Evolutionary conservation across 1,284 basidiomycete genomes (phyloP), one percentile per base, ranked within the genome.

Genomic region (Cutaneotrichosporon sp.): DNA sequence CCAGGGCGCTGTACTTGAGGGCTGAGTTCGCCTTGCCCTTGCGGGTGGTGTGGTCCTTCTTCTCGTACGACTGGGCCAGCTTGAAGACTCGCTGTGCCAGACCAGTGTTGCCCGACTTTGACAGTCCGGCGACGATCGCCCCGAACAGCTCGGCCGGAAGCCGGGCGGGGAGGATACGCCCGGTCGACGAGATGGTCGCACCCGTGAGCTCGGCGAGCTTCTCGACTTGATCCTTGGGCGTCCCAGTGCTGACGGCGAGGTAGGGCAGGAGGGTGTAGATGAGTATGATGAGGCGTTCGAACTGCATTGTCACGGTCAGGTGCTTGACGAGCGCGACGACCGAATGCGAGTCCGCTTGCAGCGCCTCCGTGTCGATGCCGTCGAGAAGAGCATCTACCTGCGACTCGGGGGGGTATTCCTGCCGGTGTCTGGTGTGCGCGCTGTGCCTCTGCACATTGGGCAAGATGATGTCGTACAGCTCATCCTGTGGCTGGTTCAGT

Each of bases 21-120:
- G 4, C 14, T 36, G 20, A 18, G n/a, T n/a, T 70, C 66, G 31
- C n/a, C 5, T 36, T 8, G n/a, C 31, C n/a, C 22, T 20, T 53
- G 14, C 7, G 33, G 33, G 33, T 11, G n/a, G 38, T 42, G 7
- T 42, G 16, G 38, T 42, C 38, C n/a, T 42, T 16, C 38, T 49
- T 56, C 47, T 60, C 59, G 38, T 33, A 52, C 5, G 66, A 59
- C 25, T 62, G 46, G 7, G 72, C 73, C 13, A 73, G 55, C 4
- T 33, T 38, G 60, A 63, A 76, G 2, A 78, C 61, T 13, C 75
- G 65, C 55, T 76, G 73, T 3, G 71, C 73, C 0, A 78, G 62
- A 7, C 69, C 69, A 0, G 67, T 69, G 22, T 68, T 62, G 10
- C 71, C 71, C 2, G 62, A 54, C 50, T 74, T 69, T 18, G 66